phyloP scores from a whole-genome alignment of 75 land plant species.

The Selaginella tamariscina region DNA sequence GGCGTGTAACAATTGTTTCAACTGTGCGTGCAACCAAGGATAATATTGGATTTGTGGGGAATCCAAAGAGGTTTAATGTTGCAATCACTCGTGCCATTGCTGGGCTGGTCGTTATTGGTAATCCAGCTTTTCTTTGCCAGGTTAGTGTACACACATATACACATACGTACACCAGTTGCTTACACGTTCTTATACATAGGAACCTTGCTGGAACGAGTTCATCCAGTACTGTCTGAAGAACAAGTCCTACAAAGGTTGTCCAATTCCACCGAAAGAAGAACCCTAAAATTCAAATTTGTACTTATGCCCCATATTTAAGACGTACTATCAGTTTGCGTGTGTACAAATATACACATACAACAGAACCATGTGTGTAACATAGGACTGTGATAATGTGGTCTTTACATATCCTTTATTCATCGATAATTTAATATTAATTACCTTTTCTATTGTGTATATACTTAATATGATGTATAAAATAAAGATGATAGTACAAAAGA shows the following conservation, averaged over 20 bases:
- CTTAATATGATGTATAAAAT: too few relatives aligned
- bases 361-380: too few relatives aligned
- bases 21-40: constrained; percentile 59
- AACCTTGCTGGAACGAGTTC: constrained; percentile 41
- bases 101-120: constrained; percentile 68
- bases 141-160: constrained; percentile 24
- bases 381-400: too few relatives aligned
- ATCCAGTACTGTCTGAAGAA: constrained; percentile 45
- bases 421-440: too few relatives aligned
- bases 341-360: too few relatives aligned
- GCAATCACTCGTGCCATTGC: constrained; percentile 75
- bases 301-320: too few relatives aligned
- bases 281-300: too few relatives aligned
- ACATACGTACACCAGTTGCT: not conserved
- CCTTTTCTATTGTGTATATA: too few relatives aligned
- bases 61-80: constrained; percentile 86
- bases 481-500: too few relatives aligned
- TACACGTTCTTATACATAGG: constrained; percentile 23
- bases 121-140: constrained; percentile 64
- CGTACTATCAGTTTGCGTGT: too few relatives aligned
- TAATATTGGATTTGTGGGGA: constrained; percentile 61
- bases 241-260: constrained; percentile 50
- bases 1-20: constrained; percentile 56
- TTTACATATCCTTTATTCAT: too few relatives aligned
- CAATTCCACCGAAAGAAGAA: constrained; percentile 47